Conservation (phyloP, 805 yeast species). For the Candida berthetii region DNA sequence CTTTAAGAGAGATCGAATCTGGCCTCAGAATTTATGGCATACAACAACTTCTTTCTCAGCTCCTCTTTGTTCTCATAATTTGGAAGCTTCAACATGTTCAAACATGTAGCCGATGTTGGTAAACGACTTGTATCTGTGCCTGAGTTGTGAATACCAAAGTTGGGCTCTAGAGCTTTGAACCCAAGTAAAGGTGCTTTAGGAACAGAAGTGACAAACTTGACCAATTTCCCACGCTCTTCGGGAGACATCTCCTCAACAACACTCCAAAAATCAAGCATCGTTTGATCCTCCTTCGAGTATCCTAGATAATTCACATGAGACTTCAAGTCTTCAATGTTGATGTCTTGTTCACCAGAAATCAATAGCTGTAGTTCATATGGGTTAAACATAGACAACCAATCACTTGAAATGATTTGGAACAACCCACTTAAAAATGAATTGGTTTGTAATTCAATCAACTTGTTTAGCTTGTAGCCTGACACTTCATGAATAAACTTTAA, state of each 20-base stretch:
- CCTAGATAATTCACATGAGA: slow-evolving; percentile 64
- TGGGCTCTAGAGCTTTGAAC: slow-evolving; percentile 66
- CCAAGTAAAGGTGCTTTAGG: slow-evolving; percentile 91
- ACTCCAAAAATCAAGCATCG: slow-evolving; percentile 67
- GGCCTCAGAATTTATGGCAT: slow-evolving; percentile 76
- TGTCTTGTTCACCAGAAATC: slow-evolving; percentile 65
- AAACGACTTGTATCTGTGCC: slow-evolving; percentile 40
- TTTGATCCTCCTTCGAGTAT: slow-evolving; percentile 44
- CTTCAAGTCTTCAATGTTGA: slow-evolving; percentile 67
- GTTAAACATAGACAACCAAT: slow-evolving; percentile 83
- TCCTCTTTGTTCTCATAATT: slow-evolving; percentile 60
- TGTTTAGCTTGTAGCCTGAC: slow-evolving; percentile 75
- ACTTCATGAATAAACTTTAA: slow-evolving; percentile 71
- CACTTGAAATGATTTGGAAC: slow-evolving; percentile 55
- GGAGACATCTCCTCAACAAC: slow-evolving; percentile 61
- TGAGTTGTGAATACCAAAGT: slow-evolving; percentile 66
- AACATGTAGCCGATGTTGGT: slow-evolving; percentile 94
- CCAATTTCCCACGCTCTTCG: slow-evolving; percentile 55
- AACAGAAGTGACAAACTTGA: slow-evolving; percentile 89
- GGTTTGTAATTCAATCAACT: slow-evolving; percentile 51
- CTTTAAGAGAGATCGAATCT: slow-evolving; percentile 73
- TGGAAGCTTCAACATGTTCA: slow-evolving; percentile 80
- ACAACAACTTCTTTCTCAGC: slow-evolving; percentile 59
- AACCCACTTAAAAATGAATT: slow-evolving; percentile 65
- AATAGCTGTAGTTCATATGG: slow-evolving; percentile 77